Conservation (phyloP, 139 green algal species). For the Auxenochlorella pyrenoidosa region DNA sequence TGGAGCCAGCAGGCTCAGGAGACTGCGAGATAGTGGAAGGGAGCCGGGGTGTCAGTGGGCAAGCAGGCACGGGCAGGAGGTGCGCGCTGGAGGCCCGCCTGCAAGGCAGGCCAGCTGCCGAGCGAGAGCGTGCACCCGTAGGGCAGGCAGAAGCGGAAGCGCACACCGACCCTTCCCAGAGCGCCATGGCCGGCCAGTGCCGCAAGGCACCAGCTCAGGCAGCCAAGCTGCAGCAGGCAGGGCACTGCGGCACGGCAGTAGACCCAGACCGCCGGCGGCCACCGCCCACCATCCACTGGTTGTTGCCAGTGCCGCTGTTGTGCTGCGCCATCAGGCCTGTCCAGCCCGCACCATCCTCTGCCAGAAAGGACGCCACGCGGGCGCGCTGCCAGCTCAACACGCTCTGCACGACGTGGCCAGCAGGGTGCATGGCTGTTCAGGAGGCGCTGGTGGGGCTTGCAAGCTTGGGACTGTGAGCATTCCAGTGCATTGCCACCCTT, state of each 20-base stretch:
- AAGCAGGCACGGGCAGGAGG: too few relatives aligned
- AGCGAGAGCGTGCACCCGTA: too few relatives aligned
- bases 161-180: too few relatives aligned
- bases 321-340: slow-evolving; percentile 50
- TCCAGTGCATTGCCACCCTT: too few relatives aligned
- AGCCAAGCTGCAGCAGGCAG: background rate
- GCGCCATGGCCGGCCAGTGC: too few relatives aligned
- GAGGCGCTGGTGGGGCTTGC: too few relatives aligned
- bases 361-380: slow-evolving; percentile 64
- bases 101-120: too few relatives aligned
- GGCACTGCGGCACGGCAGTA: background rate
- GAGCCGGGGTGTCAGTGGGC: too few relatives aligned
- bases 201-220: background rate
- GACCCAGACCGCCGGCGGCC: background rate
- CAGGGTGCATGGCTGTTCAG: background rate
- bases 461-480: too few relatives aligned
- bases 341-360: slow-evolving; percentile 57
- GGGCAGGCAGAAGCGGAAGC: too few relatives aligned
- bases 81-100: too few relatives aligned
- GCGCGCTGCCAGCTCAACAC: slow-evolving; percentile 69
- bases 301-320: slow-evolving; percentile 77
- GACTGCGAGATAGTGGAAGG: too few relatives aligned
- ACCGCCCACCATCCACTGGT: slow-evolving; percentile 72
- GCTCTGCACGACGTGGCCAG: background rate
- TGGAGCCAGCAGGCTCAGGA: background rate